phyloP scores from a whole-genome alignment of 164 flowering plant genomes.

The Sextonia rubra region DNA sequence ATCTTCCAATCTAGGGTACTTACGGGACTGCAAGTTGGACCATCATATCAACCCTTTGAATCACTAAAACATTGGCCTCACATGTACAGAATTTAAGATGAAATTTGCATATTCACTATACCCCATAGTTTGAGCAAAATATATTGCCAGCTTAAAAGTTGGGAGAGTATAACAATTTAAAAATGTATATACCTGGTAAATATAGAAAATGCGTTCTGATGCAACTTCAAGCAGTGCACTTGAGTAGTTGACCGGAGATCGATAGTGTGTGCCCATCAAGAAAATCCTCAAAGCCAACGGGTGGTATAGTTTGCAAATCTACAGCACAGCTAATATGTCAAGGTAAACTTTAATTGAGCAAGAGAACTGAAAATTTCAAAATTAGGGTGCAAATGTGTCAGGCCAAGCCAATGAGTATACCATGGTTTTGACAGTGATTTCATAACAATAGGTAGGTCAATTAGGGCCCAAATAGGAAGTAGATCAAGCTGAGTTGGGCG shows the following conservation, averaged over 20 bases:
- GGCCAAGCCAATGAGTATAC: neutral
- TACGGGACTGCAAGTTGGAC: no score
- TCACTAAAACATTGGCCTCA: no score
- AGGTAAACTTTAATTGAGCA: neutral
- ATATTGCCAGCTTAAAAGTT: no score
- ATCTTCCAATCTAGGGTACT: no score
- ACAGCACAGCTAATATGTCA: constrained; percentile 13
- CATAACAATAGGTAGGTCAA: neutral
- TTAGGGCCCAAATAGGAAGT: neutral
- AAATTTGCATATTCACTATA: no score
- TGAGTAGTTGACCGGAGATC: constrained; percentile 83
- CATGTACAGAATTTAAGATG: no score
- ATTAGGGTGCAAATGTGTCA: neutral
- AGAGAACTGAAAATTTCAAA: neutral
- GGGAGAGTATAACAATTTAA: neutral
- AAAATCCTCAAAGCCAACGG: constrained; percentile 87
- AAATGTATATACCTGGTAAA: constrained; percentile 60
- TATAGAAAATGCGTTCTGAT: constrained; percentile 67
- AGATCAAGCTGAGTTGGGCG: neutral
- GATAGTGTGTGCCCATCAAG: constrained; percentile 76
- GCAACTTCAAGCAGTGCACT: constrained; percentile 57
- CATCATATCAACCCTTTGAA: no score
- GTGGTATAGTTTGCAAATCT: constrained; percentile 71
- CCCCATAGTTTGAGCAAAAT: no score
- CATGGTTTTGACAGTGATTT: neutral